Evolutionary conservation across 306 rosid genomes (phyloP).

Genomic region (Pachyrhizus erosus): DNA sequence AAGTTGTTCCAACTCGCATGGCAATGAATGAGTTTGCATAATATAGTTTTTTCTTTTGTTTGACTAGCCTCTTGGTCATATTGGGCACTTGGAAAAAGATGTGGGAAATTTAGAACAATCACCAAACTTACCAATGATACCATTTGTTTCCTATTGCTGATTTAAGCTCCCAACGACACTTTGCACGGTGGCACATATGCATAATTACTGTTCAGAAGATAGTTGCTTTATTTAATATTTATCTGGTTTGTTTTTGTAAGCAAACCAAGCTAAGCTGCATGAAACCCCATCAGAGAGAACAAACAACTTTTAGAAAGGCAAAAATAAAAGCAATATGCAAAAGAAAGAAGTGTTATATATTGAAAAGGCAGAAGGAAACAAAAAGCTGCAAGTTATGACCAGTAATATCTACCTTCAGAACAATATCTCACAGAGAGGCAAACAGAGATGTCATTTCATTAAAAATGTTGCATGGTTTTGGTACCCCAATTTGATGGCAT

Average conservation of each 20-base stretch:
- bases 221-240: conserved; percentile 24
- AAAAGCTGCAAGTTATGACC: conserved; percentile 45
- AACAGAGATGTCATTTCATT: conserved; percentile 55
- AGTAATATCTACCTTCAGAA: conserved; percentile 50
- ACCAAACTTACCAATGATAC: conserved; percentile 52
- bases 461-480: conserved; percentile 52
- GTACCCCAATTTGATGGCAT: conserved; percentile 53
- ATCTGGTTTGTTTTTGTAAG: conserved; percentile 25
- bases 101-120: conserved; percentile 58
- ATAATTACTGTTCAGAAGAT: conserved; percentile 32
- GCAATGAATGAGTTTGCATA: conserved; percentile 46
- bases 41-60: conserved; percentile 47
- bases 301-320: not conserved
- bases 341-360: not conserved
- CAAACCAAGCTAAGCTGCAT: not conserved
- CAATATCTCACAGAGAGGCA: conserved; percentile 48
- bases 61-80: conserved; percentile 58
- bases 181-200: conserved; percentile 41
- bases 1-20: conserved; percentile 40
- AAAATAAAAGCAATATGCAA: not conserved
- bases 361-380: conserved; percentile 43
- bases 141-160: conserved; percentile 44
- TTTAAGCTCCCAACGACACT: conserved; percentile 52
- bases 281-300: not conserved
- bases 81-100: conserved; percentile 54